Evolutionary conservation across 2,329 filamentous ascomycete species (phyloP), one percentile per base, ranked within the genome.

Genomic region (Helminthosporium solani): DNA sequence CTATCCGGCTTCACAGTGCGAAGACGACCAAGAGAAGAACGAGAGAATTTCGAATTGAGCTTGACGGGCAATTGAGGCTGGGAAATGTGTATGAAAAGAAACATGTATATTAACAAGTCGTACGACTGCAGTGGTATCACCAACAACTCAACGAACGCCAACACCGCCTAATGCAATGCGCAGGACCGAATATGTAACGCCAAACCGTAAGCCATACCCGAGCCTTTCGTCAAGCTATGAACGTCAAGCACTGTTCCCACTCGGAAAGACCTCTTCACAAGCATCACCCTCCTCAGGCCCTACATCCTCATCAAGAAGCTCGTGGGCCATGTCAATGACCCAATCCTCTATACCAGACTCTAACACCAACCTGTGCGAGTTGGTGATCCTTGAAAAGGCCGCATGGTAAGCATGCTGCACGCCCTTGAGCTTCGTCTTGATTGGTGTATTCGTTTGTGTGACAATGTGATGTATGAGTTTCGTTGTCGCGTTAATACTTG

Each of bases 331-430:
- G 53, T 92, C 88, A 1, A 86, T 82, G 1, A 90, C 88, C 53
- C 89, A 88, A 21, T 86, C 81, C 28, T 87, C 86, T 42, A 95
- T 86, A 0, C 85, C 85, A 1, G 78, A 76, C 69, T 96, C 90
- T 21, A 95, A 77, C 9, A 94, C 80, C 7, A 88, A 70, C 23
- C 89, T 86, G 50, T 95, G 89, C 5, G 83, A 85, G 66, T 96
- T 96, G 0, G 88, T 90, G n/a, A 97, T 73, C 33, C 92, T 75
- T 0, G 89, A 90, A 35, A 99, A 74, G 2, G 84, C 83, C 8
- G 96, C 81, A 1, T 95, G 75, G 60, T 95, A 92, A 42, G 90
- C 90, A 61, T 96, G 90, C 41, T 83, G 81, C 0, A 85, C 88
- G 2, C 89, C 88, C 0, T 79, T 77, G 4, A 96, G 75, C 66